Evolutionary conservation across 2,329 filamentous ascomycete species (phyloP).

Genomic region (Fusarium sp.): DNA sequence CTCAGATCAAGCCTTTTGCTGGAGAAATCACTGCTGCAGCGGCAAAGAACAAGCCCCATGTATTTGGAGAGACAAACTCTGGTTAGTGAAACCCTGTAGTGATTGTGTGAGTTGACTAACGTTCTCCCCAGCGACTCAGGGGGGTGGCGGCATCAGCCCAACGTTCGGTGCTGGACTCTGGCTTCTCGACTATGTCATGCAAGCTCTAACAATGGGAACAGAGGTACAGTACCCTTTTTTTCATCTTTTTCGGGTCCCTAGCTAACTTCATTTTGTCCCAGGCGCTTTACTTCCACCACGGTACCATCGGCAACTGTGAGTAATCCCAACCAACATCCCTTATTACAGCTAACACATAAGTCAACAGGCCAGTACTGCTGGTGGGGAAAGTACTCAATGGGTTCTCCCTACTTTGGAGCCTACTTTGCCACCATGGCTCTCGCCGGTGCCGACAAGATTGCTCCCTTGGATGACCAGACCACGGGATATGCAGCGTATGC

Average conservation of each 20-base stretch:
- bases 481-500: conserved; percentile 63
- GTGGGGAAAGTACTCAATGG: conserved; percentile 65
- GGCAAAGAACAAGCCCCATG: conserved; percentile 55
- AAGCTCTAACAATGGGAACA: conserved; percentile 49
- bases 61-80: conserved; percentile 64
- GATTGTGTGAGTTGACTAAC: background rate
- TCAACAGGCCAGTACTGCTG: conserved; percentile 61
- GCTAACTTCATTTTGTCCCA: background rate
- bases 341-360: background rate
- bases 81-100: background rate
- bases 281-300: conserved; percentile 65
- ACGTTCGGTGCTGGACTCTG: conserved; percentile 59
- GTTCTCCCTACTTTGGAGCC: conserved; percentile 68
- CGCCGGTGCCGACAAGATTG: conserved; percentile 60
- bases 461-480: conserved; percentile 61
- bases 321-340: conserved; percentile 8
- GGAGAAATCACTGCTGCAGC: conserved; percentile 56
- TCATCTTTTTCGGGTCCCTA: background rate
- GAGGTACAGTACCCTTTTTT: conserved; percentile 10
- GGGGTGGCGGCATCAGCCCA: conserved; percentile 57
- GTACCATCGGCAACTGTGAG: conserved; percentile 67
- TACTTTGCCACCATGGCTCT: conserved; percentile 63
- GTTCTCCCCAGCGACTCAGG: conserved; percentile 52
- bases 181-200: conserved; percentile 59
- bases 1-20: conserved; percentile 55